Percentiles rank a stretch among this genome's conserved stretches.
These are phyloP conservation scores for Cymodocea nodosa DNA, from an alignment of 116 monocot species.

Conservation along the genomic window DNA sequence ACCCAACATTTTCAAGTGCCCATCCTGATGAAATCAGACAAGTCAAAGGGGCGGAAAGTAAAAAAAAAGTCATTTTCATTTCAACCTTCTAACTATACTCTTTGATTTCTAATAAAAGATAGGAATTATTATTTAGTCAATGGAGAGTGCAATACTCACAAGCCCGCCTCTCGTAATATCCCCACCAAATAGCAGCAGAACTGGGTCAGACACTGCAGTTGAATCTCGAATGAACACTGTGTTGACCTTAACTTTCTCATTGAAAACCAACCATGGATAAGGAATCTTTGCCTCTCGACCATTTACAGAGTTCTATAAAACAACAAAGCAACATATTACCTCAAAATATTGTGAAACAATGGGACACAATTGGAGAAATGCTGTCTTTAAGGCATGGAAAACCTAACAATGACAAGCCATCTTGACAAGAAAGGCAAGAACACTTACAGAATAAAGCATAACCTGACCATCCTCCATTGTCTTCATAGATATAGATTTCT, in stretches of 20 bases:
- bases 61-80: neutral
- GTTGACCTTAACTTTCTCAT: slow-evolving; percentile 99
- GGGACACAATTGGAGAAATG: neutral
- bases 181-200: slow-evolving; percentile 86
- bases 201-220: slow-evolving; percentile 80
- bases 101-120: neutral
- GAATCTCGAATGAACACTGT: slow-evolving; percentile 89
- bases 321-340: neutral
- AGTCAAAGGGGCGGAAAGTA: neutral
- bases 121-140: neutral
- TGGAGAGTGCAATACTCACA: slow-evolving; percentile 29
- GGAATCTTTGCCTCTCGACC: slow-evolving; percentile 79
- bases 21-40: slow-evolving; percentile 43
- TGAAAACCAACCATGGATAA: slow-evolving; percentile 95
- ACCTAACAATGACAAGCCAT: neutral
- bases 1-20: slow-evolving; percentile 97
- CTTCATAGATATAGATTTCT: slow-evolving; percentile 88
- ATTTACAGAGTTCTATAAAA: slow-evolving; percentile 84
- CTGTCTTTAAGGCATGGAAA: neutral
- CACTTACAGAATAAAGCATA: slow-evolving; percentile 92
- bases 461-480: slow-evolving; percentile 99
- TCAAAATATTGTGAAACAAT: neutral
- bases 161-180: slow-evolving; percentile 60
- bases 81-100: no score
- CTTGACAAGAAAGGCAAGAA: neutral